Evolutionary conservation across 1,284 basidiomycete genomes (phyloP).

Genomic region (Chalciporus sp.): DNA sequence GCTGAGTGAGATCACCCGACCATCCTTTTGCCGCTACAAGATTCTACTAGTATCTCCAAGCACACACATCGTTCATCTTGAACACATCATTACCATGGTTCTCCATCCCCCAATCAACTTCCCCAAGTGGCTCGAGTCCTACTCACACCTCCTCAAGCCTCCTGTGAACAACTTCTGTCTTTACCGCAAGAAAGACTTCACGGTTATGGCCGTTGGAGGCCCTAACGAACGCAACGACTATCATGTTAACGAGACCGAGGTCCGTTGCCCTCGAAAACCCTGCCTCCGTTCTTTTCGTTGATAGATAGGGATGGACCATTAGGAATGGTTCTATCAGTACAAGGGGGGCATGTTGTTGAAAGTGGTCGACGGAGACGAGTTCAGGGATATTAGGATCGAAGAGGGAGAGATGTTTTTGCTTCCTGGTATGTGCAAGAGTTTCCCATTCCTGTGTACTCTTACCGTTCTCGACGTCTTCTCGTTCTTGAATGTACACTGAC

Average conservation of each 20-base stretch:
- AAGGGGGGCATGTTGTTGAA: slow-evolving; percentile 89
- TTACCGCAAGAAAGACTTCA: slow-evolving; percentile 83
- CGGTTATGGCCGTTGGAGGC: slow-evolving; percentile 91
- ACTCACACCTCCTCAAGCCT: slow-evolving; percentile 77
- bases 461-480: not conserved
- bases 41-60: not conserved
- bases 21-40: too few species aligned
- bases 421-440: slow-evolving; percentile 59
- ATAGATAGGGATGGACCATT: slow-evolving; percentile 29
- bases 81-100: slow-evolving; percentile 46
- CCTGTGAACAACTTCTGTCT: slow-evolving; percentile 92
- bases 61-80: not conserved
- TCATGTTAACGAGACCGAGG: slow-evolving; percentile 93
- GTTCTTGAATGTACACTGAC: not conserved
- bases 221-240: slow-evolving; percentile 93
- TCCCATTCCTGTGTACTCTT: not conserved
- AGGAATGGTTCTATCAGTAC: slow-evolving; percentile 96
- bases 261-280: slow-evolving; percentile 22
- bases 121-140: slow-evolving; percentile 82
- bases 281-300: not conserved
- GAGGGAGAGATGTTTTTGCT: slow-evolving; percentile 97
- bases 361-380: slow-evolving; percentile 85
- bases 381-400: slow-evolving; percentile 86
- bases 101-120: slow-evolving; percentile 80
- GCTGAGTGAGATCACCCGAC: too few species aligned